phyloP scores from a whole-genome alignment of 1,284 basidiomycete genomes.

The Papiliotrema terrestris region DNA sequence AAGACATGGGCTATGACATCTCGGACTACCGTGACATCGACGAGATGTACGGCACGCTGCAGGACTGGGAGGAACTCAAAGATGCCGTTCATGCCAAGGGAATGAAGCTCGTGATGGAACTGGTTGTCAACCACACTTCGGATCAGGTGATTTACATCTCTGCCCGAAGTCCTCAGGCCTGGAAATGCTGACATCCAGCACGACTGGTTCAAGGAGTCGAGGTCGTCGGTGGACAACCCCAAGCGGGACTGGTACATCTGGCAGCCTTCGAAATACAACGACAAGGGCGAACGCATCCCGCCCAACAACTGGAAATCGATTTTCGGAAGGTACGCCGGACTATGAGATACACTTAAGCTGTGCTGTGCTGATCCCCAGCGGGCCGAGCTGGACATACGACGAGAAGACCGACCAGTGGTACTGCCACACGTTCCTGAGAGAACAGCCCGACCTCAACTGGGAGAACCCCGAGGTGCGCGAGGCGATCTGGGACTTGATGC shows the following conservation, averaged over 20 bases:
- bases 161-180: not conserved
- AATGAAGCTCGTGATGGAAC: slow-evolving; percentile 51
- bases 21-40: slow-evolving; percentile 50
- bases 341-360: not conserved
- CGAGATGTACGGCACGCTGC: slow-evolving; percentile 49
- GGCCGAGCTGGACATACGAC: slow-evolving; percentile 51
- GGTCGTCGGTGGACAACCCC: slow-evolving; percentile 41
- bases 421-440: slow-evolving; percentile 49
- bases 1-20: slow-evolving; percentile 45
- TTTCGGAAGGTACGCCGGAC: slow-evolving; percentile 41
- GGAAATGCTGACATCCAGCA: slow-evolving; percentile 25
- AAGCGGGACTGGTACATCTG: slow-evolving; percentile 54
- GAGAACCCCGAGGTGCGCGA: slow-evolving; percentile 42
- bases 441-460: slow-evolving; percentile 53
- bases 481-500: slow-evolving; percentile 47
- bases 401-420: slow-evolving; percentile 51
- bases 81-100: slow-evolving; percentile 42
- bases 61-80: slow-evolving; percentile 49
- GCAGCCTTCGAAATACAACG: slow-evolving; percentile 41
- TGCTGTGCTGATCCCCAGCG: slow-evolving; percentile 12
- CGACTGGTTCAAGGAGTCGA: slow-evolving; percentile 51
- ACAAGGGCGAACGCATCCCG: slow-evolving; percentile 29
- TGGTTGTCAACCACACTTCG: slow-evolving; percentile 53
- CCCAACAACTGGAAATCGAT: slow-evolving; percentile 53
- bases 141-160: slow-evolving; percentile 27